Conservation (phyloP, 1,284 basidiomycete species). For the Fomitopsis pinicola region DNA sequence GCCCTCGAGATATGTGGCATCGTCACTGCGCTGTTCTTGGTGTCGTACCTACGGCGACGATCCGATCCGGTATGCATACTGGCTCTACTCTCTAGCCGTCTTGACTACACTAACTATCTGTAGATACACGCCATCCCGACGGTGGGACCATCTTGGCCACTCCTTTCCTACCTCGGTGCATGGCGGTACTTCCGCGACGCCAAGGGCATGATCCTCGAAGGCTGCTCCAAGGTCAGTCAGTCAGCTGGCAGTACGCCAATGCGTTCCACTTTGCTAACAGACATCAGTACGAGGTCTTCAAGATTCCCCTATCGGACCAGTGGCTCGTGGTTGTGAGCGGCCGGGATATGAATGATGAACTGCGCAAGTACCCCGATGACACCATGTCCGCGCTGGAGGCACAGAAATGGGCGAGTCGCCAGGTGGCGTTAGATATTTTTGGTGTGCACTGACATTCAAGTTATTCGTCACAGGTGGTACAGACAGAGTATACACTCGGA, state of each 20-base stretch:
- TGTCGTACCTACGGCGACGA: neutral
- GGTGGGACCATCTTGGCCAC: conserved; percentile 22
- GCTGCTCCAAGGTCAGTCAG: conserved; percentile 7
- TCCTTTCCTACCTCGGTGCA: conserved; percentile 26
- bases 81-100: neutral
- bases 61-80: neutral
- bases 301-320: conserved; percentile 30
- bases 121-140: conserved; percentile 25
- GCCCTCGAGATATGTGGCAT: neutral
- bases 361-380: conserved; percentile 35
- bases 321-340: conserved; percentile 39
- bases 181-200: conserved; percentile 17
- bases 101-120: neutral
- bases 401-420: conserved; percentile 29
- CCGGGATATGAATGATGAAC: conserved; percentile 34
- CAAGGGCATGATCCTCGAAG: conserved; percentile 23
- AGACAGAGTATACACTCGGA: conserved; percentile 8
- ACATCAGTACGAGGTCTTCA: conserved; percentile 29
- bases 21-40: neutral
- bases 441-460: neutral
- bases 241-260: neutral
- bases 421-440: neutral
- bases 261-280: neutral
- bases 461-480: neutral
- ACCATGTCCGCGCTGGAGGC: conserved; percentile 32